Conservation (phyloP, 495 filamentous ascomycete genomes). For the Peziza echinospora region DNA sequence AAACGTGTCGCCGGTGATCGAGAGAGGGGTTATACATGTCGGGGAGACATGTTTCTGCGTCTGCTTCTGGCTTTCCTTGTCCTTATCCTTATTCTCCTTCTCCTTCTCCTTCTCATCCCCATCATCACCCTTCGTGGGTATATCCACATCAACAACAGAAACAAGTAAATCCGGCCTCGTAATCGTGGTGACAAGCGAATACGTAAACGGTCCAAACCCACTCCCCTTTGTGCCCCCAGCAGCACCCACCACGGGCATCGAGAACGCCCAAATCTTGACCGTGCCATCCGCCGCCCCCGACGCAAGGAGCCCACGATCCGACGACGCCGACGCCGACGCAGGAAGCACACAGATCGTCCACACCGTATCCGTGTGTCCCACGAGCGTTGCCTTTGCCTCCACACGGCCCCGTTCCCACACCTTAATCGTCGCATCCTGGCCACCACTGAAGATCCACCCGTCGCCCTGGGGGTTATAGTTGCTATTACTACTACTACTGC, state of each 20-base stretch:
- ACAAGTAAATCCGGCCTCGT: not conserved
- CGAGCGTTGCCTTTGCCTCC: constrained; percentile 83
- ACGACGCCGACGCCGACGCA: constrained; percentile 37
- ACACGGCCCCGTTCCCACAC: constrained; percentile 90
- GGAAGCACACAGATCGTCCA: constrained; percentile 91
- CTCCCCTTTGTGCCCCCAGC: constrained; percentile 42
- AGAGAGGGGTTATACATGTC: constrained; percentile 78
- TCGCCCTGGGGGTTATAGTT: constrained; percentile 52
- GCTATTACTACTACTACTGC: constrained; percentile 1
- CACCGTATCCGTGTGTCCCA: constrained; percentile 85
- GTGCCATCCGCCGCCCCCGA: constrained; percentile 81
- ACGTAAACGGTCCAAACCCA: constrained; percentile 44
- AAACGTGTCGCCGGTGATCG: constrained; percentile 69
- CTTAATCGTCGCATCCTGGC: constrained; percentile 75
- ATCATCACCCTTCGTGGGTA: constrained; percentile 58
- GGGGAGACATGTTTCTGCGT: constrained; percentile 58
- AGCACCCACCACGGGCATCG: constrained; percentile 38
- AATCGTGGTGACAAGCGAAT: constrained; percentile 18
- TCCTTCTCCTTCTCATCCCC: too few species aligned
- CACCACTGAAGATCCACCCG: constrained; percentile 95
- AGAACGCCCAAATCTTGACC: constrained; percentile 85
- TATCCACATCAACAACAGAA: constrained; percentile 26
- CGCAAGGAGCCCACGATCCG: constrained; percentile 71
- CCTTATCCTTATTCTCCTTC: too few species aligned
- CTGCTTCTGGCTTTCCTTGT: too few species aligned